A percentile compares a stretch with the other conserved stretches of the same genome.
Evolutionary conservation across 2,329 filamentous ascomycete species (phyloP).

Genomic region (Lachnellula subtilissima): DNA sequence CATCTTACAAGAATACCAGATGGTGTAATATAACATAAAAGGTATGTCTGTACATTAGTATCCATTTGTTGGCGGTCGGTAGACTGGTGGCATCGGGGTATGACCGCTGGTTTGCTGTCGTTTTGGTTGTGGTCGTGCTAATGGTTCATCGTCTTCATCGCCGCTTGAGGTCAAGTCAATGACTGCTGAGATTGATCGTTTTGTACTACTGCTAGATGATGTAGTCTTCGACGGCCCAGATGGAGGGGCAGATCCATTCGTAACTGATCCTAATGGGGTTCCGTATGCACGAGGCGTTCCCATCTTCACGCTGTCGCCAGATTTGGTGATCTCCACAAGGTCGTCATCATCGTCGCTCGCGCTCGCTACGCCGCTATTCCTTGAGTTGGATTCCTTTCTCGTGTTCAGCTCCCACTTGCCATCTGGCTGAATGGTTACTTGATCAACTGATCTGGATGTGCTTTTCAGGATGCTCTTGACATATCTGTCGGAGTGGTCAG

Average conservation of each 20-base stretch:
- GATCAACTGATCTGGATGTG: conserved; percentile 67
- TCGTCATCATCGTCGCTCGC: conserved; percentile 42
- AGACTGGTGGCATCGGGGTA: conserved; percentile 8
- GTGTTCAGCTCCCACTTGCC: conserved; percentile 62
- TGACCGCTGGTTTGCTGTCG: conserved; percentile 22
- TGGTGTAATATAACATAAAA: background rate
- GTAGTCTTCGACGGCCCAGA: conserved; percentile 24
- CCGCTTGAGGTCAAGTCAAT: conserved; percentile 51
- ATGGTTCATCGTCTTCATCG: conserved; percentile 44
- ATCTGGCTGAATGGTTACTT: conserved; percentile 85
- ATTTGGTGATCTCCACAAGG: conserved; percentile 43
- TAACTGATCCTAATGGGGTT: conserved; percentile 18
- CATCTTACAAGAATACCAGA: conserved; percentile 3
- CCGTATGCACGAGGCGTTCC: conserved; percentile 15
- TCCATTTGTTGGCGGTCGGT: conserved; percentile 13
- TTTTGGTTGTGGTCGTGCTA: conserved; percentile 30
- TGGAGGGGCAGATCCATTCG: conserved; percentile 35
- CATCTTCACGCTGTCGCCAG: conserved; percentile 29
- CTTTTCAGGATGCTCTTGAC: conserved; percentile 79
- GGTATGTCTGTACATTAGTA: conserved; percentile 3
- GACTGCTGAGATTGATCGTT: conserved; percentile 43
- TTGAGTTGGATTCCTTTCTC: conserved; percentile 18
- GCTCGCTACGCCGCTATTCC: conserved; percentile 20
- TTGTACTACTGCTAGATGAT: conserved; percentile 26
- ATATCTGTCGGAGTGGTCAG: conserved; percentile 51